Evolutionary conservation across 2,329 filamentous ascomycete species (phyloP).

Genomic region (Ophiostoma ips): DNA sequence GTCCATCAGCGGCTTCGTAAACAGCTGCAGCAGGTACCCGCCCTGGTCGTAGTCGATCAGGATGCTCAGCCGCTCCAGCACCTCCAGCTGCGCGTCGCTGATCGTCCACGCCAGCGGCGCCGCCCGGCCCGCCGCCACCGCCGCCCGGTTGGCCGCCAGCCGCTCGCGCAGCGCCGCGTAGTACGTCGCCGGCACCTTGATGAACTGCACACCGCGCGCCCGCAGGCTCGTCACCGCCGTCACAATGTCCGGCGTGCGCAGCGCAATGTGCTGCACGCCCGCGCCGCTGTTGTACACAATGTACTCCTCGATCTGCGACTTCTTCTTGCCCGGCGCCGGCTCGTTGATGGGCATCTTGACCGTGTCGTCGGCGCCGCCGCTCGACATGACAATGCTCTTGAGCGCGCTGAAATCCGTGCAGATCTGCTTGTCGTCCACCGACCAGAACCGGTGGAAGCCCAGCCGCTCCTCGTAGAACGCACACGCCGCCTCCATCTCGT

Average conservation of each 20-base stretch:
- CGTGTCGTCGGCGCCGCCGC: constrained; percentile 57
- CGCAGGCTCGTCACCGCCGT: constrained; percentile 61
- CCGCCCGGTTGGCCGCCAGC: constrained; percentile 42
- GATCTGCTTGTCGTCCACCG: constrained; percentile 84
- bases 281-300: constrained; percentile 81
- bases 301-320: constrained; percentile 88
- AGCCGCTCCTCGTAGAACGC: constrained; percentile 75
- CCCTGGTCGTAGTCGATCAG: constrained; percentile 91
- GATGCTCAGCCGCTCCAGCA: constrained; percentile 65
- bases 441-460: constrained; percentile 95
- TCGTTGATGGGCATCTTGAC: constrained; percentile 99
- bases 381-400: constrained; percentile 81
- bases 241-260: constrained; percentile 72
- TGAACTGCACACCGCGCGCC: constrained; percentile 85
- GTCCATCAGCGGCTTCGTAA: constrained; percentile 84
- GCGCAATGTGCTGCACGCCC: constrained; percentile 86
- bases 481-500: constrained; percentile 60
- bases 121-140: constrained; percentile 21
- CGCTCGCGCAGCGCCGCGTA: constrained; percentile 65
- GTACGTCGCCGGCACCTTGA: constrained; percentile 75
- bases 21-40: constrained; percentile 66
- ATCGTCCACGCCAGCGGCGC: constrained; percentile 37
- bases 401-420: constrained; percentile 85
- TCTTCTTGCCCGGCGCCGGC: constrained; percentile 77
- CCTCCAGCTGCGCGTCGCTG: constrained; percentile 60